A percentile compares a stretch with the other conserved stretches of the same genome.
Evolutionary conservation across 352 stramenopile genomes (phyloP).

Genomic region (Phytophthora capsici): DNA sequence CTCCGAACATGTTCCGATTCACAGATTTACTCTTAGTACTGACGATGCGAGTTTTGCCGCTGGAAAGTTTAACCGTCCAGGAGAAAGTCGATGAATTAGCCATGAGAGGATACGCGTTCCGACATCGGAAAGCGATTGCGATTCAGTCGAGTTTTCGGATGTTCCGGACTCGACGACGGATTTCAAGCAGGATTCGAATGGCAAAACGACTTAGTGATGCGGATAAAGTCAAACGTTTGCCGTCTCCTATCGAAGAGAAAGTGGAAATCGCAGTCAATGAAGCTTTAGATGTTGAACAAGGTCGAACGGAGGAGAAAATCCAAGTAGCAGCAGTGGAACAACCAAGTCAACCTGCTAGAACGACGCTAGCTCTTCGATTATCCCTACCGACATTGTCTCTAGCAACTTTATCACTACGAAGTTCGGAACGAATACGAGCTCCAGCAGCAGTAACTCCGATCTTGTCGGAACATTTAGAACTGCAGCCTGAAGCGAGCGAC

Average conservation of each 20-base stretch:
- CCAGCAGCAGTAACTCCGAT: conserved; percentile 27
- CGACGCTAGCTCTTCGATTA: conserved; percentile 8
- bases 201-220: conserved; percentile 10
- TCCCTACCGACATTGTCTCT: conserved; percentile 5
- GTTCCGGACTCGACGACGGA: conserved; percentile 50
- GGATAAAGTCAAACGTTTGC: conserved; percentile 9
- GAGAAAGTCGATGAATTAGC: conserved; percentile 87
- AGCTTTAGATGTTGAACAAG: not conserved
- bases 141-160: conserved; percentile 75
- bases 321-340: not conserved
- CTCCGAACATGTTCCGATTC: conserved; percentile 77
- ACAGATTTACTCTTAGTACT: conserved; percentile 77
- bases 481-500: conserved; percentile 33
- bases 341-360: not conserved
- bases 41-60: conserved; percentile 65
- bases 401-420: conserved; percentile 8
- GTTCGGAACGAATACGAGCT: conserved; percentile 17
- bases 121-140: conserved; percentile 60
- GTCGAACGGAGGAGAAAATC: not conserved
- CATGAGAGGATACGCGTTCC: conserved; percentile 71
- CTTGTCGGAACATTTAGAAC: conserved; percentile 30
- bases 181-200: conserved; percentile 19
- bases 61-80: conserved; percentile 77
- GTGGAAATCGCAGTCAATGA: not conserved
- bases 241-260: not conserved